Percentiles rank a stretch among this genome's conserved stretches.
Evolutionary conservation across 2,329 filamentous ascomycete genomes (phyloP).

Genomic region (Colletotrichum sublineola): DNA sequence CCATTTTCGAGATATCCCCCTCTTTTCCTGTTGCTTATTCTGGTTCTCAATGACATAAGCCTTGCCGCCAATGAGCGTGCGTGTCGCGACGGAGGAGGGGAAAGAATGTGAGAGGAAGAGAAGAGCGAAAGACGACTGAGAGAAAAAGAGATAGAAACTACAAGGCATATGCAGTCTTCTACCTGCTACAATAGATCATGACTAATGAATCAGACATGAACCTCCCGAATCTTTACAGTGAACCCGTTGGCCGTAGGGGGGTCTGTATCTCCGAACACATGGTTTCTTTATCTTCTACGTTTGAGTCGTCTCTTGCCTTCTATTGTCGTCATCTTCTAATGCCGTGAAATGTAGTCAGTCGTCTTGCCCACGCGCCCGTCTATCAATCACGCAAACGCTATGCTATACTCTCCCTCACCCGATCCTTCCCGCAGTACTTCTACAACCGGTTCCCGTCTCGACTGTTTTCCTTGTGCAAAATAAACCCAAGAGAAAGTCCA

Average conservation of each 20-base stretch:
- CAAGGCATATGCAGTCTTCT: conserved; percentile 20
- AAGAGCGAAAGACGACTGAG: background rate
- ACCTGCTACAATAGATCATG: conserved; percentile 37
- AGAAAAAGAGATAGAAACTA: conserved; percentile 13
- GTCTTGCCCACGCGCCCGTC: background rate
- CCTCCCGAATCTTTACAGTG: conserved; percentile 1
- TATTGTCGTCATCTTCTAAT: background rate
- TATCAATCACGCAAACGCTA: background rate
- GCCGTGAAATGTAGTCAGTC: background rate
- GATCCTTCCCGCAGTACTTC: background rate
- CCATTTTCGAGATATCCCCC: conserved; percentile 16
- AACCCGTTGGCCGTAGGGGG: background rate
- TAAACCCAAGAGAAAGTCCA: background rate
- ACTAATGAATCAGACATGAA: conserved; percentile 37
- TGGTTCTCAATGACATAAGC: conserved; percentile 23
- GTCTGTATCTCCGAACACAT: too few species aligned
- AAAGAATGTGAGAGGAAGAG: conserved; percentile 6
- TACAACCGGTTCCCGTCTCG: background rate
- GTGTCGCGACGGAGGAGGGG: conserved; percentile 1
- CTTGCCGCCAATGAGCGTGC: conserved; percentile 20
- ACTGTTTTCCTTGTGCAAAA: background rate
- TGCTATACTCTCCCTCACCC: background rate
- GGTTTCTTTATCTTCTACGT: background rate
- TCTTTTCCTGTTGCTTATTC: conserved; percentile 19
- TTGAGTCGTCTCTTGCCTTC: background rate